Evolutionary conservation across 345 rosid genomes (phyloP), one percentile per base, ranked within the genome.

Genomic region (Salix exigua): DNA sequence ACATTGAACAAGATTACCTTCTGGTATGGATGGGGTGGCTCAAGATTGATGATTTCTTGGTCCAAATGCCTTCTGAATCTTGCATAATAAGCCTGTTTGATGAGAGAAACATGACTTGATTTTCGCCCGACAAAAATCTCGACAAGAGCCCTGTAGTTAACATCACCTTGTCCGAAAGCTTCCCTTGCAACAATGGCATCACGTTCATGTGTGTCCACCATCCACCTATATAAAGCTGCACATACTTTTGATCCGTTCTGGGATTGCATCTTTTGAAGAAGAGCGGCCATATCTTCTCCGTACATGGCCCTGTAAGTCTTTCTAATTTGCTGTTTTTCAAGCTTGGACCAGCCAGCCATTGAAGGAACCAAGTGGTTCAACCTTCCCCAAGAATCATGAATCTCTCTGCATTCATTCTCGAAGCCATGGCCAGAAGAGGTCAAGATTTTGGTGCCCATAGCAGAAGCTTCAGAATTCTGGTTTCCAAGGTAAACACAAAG

Each of bases 71-170:
- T 83, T 48, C 77, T 82, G 67, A 83, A 88, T 69, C 75, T 88
- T 55, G 83, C 70, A 23, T 81, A 82, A 69, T 88, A 91, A n/a
- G 84, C 89, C 72, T 83, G 89, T 58, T 84, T 88, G 65, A 89
- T 83, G 58, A 89, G 85, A 66, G 60, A 68, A 48, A 89, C 44
- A 68, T 88, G 89, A 72, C 91, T 89, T 62, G 93, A 89, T 86
- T 91, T 91, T 72, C 91, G 75, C 4, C 93, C 88, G 16, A 83
- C 84, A 61, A 91, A 89, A 50, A 87, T 87, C 53, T 91, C 96
- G 46, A 86, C 77, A 7, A 91, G 80, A 21, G 85, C 88, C 78
- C 40, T 79, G 75, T 75, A 89, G 50, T 86, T 79, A 19, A 78
- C 33, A 25, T 67, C 79, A 31, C 68, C 82, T 70, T 82, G 84